Percentiles rank a stretch among this genome's conserved stretches.
phyloP scores from a whole-genome alignment of 2,329 filamentous ascomycete species.

The Talaromyces sp. region DNA sequence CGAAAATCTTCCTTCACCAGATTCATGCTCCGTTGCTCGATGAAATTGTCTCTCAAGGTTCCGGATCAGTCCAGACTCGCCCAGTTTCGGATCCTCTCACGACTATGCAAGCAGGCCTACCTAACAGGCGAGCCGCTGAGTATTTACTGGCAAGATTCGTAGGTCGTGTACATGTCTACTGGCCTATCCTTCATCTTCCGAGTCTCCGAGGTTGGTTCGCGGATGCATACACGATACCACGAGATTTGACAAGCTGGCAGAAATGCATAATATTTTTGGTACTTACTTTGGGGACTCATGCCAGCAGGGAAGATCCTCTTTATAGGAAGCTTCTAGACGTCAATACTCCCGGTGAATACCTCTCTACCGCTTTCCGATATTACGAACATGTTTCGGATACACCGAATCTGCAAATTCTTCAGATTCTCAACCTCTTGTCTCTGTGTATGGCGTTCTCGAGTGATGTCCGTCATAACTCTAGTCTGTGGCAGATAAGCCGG shows the following conservation, averaged over 20 bases:
- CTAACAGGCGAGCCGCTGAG: background rate
- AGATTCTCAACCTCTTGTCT: background rate
- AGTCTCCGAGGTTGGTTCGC: background rate
- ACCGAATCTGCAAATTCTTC: background rate
- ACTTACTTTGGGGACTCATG: background rate
- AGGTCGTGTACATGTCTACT: background rate
- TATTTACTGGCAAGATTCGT: background rate
- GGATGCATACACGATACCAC: background rate
- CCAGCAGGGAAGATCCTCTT: background rate
- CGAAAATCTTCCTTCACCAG: background rate
- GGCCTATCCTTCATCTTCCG: background rate
- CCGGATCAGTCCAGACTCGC: background rate
- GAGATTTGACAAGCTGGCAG: background rate
- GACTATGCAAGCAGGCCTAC: background rate
- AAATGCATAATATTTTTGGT: background rate
- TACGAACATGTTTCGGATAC: background rate
- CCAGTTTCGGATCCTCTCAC: background rate
- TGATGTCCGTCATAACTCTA: background rate
- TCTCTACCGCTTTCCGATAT: background rate
- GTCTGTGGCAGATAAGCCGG: background rate
- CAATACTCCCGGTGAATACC: background rate
- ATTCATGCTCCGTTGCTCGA: background rate
- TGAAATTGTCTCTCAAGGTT: background rate
- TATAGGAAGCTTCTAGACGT: background rate
- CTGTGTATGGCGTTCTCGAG: constrained; percentile 1